Evolutionary conservation across 306 rosid genomes (phyloP), one percentile per base, ranked within the genome.

Genomic region (Leucaena leucocephala): DNA sequence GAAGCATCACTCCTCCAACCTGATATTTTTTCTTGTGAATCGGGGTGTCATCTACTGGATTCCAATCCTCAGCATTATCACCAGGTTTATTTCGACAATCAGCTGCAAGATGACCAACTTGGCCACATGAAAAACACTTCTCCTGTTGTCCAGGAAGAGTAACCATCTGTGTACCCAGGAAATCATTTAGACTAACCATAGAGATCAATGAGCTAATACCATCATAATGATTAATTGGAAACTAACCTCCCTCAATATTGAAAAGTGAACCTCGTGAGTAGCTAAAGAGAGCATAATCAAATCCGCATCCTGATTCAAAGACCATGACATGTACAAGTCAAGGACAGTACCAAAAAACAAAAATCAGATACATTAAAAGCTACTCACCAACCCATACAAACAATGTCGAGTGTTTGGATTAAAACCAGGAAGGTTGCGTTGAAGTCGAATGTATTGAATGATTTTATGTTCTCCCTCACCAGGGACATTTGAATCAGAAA

Each of bases 401-500:
- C 97, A 93, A 75, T 95, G 98, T 52, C 86, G 85, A 69, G 97
- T 91, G 78, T 95, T 92, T 63, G 98, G 99, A 87, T 93, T 83
- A 75, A 87, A 95, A 54, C 99, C 98, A 33, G 88, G 88, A 76
- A 90, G 89, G 86, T 85, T 85, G 68, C 98, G 94, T 71, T 93
- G 98, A 74, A 22, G 81, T 72, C 98, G 94, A 71, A 95, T 93
- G 78, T 93, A 95, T 73, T 88, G 81, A 89, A 95, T 95, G 78
- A 92, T 89, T 88, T 95, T 95, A 86, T 95, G 99, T 76, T 95
- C 96, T 71, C 99, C 99, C 90, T 95, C 99, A 9, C 99, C 99
- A 70, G 93, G 94, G 73, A 86, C 97, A 68, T 95, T 95, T 62
- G 99, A 86, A 90, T 95, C 99, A 87, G 99, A 93, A 86, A 95